Evolutionary conservation across 2,329 filamentous ascomycete genomes (phyloP).

Genomic region (Xylaria hypoxylon): DNA sequence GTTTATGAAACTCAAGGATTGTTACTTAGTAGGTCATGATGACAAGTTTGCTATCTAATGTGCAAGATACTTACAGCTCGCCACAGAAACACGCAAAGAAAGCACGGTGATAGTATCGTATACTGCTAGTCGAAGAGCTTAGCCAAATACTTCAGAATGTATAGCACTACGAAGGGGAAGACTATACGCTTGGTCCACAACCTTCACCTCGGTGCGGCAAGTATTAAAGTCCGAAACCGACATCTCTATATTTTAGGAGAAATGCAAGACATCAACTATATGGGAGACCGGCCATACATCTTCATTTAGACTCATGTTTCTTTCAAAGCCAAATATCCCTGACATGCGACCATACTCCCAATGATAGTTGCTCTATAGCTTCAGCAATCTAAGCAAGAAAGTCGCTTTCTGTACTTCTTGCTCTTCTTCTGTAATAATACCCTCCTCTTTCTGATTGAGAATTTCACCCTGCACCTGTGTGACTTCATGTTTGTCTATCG

Average conservation of each 20-base stretch:
- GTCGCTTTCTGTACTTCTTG: conserved; percentile 87
- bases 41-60: background rate
- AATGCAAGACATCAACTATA: conserved; percentile 26
- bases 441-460: conserved; percentile 62
- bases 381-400: conserved; percentile 80
- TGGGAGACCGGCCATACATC: conserved; percentile 2
- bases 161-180: background rate
- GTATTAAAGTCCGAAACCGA: background rate
- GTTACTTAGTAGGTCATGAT: conserved; percentile 75
- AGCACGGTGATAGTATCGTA: conserved; percentile 47
- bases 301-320: conserved; percentile 11
- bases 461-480: conserved; percentile 70
- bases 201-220: background rate
- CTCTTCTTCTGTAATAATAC: conserved; percentile 82
- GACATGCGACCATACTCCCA: conserved; percentile 7
- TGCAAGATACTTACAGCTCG: conserved; percentile 29
- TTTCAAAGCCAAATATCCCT: conserved; percentile 4
- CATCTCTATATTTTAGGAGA: conserved; percentile 4
- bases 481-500: conserved; percentile 76
- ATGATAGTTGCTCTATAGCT: conserved; percentile 63
- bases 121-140: background rate
- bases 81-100: conserved; percentile 65
- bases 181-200: background rate
- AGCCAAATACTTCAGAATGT: background rate
- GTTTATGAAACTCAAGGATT: conserved; percentile 87